Evolutionary conservation across 164 flowering plant species (phyloP).

Genomic region (Cinnamomum micranthum): DNA sequence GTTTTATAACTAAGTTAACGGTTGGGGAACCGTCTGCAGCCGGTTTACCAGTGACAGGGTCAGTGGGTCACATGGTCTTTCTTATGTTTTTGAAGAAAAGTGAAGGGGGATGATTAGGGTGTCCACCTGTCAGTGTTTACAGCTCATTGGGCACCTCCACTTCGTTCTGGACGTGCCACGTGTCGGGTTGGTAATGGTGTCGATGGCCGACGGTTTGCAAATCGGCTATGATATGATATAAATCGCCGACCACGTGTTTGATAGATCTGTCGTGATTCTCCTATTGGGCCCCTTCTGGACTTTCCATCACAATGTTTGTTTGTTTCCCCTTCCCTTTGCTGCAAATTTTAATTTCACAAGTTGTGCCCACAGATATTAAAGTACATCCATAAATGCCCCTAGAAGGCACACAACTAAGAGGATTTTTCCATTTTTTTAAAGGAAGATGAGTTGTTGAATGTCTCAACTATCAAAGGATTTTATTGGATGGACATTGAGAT

Average conservation of each 20-base stretch:
- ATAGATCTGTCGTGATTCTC: not conserved
- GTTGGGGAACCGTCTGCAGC: constrained; percentile 16
- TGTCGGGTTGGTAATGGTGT: not conserved
- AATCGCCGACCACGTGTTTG: constrained; percentile 1
- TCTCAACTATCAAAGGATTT: no score
- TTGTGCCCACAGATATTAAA: no score
- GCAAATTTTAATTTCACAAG: not conserved
- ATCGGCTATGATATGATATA: not conserved
- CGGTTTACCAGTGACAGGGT: constrained; percentile 25
- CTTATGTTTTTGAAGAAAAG: no score
- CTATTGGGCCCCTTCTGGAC: not conserved
- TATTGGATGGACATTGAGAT: no score
- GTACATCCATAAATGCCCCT: not conserved
- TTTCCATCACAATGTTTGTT: not conserved
- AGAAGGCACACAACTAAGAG: no score
- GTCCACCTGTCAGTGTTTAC: not conserved
- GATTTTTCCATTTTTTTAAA: no score
- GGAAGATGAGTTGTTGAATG: no score
- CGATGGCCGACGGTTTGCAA: no score
- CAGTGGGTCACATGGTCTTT: no score
- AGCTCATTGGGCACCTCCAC: constrained; percentile 8
- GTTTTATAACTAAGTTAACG: constrained; percentile 16
- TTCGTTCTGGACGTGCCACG: not conserved
- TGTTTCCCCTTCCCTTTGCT: not conserved
- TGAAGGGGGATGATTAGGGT: not conserved